phyloP scores from a whole-genome alignment of 192 early-diverging fungal species.

The Rhizophagus prolifer region DNA sequence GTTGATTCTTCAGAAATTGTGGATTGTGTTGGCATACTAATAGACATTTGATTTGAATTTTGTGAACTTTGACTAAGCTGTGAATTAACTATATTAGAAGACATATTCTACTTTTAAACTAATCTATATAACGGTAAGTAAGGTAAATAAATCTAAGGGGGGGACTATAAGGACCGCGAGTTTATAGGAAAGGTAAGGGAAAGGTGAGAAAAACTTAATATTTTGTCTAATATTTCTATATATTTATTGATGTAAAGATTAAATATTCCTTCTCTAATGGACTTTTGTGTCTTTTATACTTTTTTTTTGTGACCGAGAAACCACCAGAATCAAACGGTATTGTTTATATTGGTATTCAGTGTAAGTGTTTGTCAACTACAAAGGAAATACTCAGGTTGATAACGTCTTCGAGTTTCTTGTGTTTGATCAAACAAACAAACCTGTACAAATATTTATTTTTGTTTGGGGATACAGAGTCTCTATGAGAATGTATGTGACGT shows the following conservation, averaged over 20 bases:
- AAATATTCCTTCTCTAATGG: no score
- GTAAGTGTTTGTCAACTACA: no score
- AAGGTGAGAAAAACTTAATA: background rate
- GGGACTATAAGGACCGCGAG: background rate
- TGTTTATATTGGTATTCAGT: background rate
- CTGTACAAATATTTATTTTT: background rate
- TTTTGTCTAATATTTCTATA: background rate
- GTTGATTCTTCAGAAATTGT: background rate
- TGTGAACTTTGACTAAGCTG: background rate
- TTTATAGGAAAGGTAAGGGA: background rate
- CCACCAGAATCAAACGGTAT: background rate
- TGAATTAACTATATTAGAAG: background rate
- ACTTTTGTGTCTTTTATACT: background rate
- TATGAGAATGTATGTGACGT: background rate
- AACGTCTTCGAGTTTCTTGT: background rate
- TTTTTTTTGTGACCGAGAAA: background rate
- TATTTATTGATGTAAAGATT: background rate
- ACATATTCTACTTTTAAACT: background rate
- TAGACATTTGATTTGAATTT: background rate
- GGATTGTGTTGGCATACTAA: slow-evolving; percentile 2
- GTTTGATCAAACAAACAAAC: background rate
- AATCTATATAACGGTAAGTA: background rate
- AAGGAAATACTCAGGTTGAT: background rate
- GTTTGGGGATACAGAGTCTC: background rate
- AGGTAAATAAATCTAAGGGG: background rate